These are phyloP conservation scores for Cymodocea nodosa DNA, from an alignment of 116 monocot genomes.

Conservation along the genomic window DNA sequence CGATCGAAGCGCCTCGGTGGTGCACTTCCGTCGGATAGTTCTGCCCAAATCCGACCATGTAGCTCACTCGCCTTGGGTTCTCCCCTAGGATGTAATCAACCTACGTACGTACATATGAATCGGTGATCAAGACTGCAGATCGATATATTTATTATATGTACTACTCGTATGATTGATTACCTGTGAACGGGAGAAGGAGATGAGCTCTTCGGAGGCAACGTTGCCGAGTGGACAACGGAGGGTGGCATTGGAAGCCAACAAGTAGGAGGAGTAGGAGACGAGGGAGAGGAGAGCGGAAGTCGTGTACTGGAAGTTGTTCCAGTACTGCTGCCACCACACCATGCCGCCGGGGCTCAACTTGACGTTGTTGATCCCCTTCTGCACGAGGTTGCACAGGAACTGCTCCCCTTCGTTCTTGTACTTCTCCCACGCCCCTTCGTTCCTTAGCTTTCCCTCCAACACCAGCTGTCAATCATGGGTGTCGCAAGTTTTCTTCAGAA, in stretches of 20 bases:
- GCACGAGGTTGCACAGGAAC: conserved; percentile 55
- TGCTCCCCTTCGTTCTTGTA: conserved; percentile 25
- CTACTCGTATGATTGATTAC: neutral
- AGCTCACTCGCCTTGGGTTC: conserved; percentile 52
- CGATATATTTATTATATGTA: neutral
- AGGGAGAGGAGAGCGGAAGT: conserved; percentile 44
- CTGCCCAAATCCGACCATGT: conserved; percentile 64
- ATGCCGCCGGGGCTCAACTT: conserved; percentile 42
- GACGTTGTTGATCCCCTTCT: conserved; percentile 40
- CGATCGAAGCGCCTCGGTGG: conserved; percentile 63
- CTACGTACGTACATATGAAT: neutral
- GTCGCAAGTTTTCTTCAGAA: neutral
- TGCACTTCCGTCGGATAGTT: conserved; percentile 45
- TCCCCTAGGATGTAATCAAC: conserved; percentile 30
- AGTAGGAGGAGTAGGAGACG: conserved; percentile 37
- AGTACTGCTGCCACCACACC: conserved; percentile 34
- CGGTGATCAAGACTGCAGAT: neutral
- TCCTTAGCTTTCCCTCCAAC: conserved; percentile 20
- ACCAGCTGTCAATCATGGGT: conserved; percentile 21
- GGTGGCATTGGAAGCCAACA: conserved; percentile 8
- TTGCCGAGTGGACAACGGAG: conserved; percentile 11
- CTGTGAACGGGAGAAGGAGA: conserved; percentile 16
- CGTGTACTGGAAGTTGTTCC: conserved; percentile 64
- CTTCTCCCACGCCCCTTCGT: conserved; percentile 12
- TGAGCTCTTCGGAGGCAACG: conserved; percentile 18